Percentiles rank a stretch among this genome's conserved stretches.
These are phyloP conservation scores for Stromatinia cepivora DNA, from an alignment of 2,329 filamentous ascomycete genomes.

Conservation along the genomic window DNA sequence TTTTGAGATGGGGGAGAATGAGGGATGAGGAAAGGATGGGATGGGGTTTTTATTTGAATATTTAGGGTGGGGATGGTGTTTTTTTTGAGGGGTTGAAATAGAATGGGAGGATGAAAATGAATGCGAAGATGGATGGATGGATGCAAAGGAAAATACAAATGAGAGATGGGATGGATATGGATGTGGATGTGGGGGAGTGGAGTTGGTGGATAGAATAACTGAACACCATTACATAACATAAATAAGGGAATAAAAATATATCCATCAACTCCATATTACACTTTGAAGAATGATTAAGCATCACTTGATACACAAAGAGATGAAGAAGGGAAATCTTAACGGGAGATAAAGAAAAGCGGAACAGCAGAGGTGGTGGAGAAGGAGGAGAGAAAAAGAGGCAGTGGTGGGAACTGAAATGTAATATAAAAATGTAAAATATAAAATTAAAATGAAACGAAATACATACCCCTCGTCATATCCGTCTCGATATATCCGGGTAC, in stretches of 20 bases:
- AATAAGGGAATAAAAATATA: neutral
- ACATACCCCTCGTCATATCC: conserved; percentile 70
- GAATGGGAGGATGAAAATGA: neutral
- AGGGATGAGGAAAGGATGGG: conserved; percentile 31
- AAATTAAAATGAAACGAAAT: neutral
- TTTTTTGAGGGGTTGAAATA: neutral
- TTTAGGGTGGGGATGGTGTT: neutral
- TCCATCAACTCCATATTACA: too few relatives aligned
- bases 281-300: too few relatives aligned
- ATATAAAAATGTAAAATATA: neutral
- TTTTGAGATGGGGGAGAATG: conserved; percentile 25
- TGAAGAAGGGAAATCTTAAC: too few relatives aligned
- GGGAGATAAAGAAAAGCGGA: neutral
- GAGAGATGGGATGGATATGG: too few relatives aligned
- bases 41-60: neutral
- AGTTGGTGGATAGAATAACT: neutral
- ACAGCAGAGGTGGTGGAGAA: neutral
- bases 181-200: neutral
- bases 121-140: neutral
- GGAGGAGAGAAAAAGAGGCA: too few relatives aligned
- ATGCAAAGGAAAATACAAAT: neutral
- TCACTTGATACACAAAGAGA: too few relatives aligned
- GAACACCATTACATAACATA: neutral
- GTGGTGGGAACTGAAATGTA: too few relatives aligned
- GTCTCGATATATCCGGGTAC: conserved; percentile 82